These are phyloP conservation scores for Dictyostelium brefeldianum DNA, from an alignment of 78 protist genomes.

Conservation along the genomic window DNA sequence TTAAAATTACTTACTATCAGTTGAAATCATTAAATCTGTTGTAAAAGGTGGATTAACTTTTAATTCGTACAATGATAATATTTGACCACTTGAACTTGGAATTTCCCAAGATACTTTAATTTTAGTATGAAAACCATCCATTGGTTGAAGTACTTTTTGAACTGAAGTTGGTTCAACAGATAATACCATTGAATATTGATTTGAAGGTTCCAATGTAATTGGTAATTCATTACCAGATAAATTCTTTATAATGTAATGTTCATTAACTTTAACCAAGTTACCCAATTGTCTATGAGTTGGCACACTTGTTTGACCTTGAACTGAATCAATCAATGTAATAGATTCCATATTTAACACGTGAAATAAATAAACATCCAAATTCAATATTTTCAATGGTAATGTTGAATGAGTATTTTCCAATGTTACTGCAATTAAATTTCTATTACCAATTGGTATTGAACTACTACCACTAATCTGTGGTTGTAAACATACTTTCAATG, in stretches of 20 bases:
- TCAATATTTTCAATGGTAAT: not conserved
- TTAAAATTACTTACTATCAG: constrained; percentile 1
- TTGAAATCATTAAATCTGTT: constrained; percentile 40
- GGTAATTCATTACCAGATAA: not conserved
- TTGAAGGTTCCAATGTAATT: not conserved
- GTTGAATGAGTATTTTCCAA: constrained; percentile 60
- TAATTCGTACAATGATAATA: constrained; percentile 56
- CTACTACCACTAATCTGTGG: not conserved
- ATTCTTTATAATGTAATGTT: constrained; percentile 24
- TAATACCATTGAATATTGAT: constrained; percentile 48
- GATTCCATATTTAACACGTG: constrained; percentile 57
- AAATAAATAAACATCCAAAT: constrained; percentile 41
- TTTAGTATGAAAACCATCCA: constrained; percentile 59
- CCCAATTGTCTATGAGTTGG: constrained; percentile 67
- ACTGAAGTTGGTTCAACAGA: constrained; percentile 23
- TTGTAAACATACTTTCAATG: constrained; percentile 26
- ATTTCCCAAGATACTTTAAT: constrained; percentile 40
- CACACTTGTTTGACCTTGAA: not conserved
- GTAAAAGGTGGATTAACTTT: constrained; percentile 45
- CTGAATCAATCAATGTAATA: not conserved
- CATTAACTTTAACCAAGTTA: constrained; percentile 7
- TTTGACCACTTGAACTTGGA: constrained; percentile 50
- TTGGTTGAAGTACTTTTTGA: constrained; percentile 31
- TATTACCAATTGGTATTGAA: not conserved
- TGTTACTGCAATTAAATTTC: not conserved